Evolutionary conservation across 2,329 filamentous ascomycete species (phyloP).

Genomic region (Cadophora sp.): DNA sequence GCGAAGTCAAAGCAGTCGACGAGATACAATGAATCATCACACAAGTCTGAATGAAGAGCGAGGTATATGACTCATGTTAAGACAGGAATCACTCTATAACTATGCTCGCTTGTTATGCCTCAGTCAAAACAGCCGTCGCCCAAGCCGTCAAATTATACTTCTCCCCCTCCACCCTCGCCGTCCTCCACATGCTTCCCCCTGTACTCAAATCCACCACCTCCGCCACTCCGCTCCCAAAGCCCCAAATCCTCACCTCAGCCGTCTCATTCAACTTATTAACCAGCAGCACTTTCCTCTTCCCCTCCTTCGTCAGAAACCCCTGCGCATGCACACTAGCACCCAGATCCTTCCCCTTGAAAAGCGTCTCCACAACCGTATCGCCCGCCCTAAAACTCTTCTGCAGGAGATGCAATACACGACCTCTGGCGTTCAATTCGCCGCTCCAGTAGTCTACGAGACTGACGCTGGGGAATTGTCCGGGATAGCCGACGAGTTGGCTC

Average conservation of each 20-base stretch:
- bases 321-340: slow-evolving; percentile 17
- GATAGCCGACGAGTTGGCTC: slow-evolving; percentile 18
- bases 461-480: slow-evolving; percentile 17
- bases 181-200: slow-evolving; percentile 2
- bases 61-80: too few relatives aligned
- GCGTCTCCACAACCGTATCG: slow-evolving; percentile 13
- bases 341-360: not conserved
- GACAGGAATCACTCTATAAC: not conserved
- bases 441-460: slow-evolving; percentile 16
- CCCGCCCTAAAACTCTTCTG: slow-evolving; percentile 16
- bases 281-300: slow-evolving; percentile 9
- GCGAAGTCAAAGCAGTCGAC: too few relatives aligned
- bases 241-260: slow-evolving; percentile 7
- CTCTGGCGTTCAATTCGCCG: slow-evolving; percentile 11
- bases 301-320: slow-evolving; percentile 2
- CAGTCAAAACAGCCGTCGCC: slow-evolving; percentile 18
- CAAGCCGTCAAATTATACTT: slow-evolving; percentile 6
- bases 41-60: too few relatives aligned
- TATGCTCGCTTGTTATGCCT: not conserved
- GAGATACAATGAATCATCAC: not conserved
- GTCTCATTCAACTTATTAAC: slow-evolving; percentile 9
- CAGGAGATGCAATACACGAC: slow-evolving; percentile 9
- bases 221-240: slow-evolving; percentile 1
- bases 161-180: not conserved
- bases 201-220: slow-evolving; percentile 16